These are phyloP conservation scores for Naganishia friedmannii DNA, from an alignment of 768 basidiomycete genomes.

Conservation along the genomic window DNA sequence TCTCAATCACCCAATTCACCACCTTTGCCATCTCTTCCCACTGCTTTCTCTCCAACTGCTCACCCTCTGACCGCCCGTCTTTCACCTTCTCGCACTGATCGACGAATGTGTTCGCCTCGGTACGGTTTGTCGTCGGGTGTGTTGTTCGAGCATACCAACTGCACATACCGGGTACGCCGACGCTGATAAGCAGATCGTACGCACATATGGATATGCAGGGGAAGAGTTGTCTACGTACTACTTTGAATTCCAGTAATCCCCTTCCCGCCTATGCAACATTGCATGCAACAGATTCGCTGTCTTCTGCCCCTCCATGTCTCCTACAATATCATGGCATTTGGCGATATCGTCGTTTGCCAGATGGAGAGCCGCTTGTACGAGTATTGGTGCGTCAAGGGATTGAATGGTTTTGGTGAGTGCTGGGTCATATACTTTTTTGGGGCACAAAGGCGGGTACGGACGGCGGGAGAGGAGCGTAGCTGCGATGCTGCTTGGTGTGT, in stretches of 20 bases:
- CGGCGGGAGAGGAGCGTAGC: slow-evolving; percentile 35
- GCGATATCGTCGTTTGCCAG: slow-evolving; percentile 50
- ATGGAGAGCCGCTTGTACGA: slow-evolving; percentile 39
- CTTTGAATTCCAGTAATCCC: slow-evolving; percentile 51
- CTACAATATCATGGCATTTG: slow-evolving; percentile 43
- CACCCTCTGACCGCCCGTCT: slow-evolving; percentile 28
- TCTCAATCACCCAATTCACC: slow-evolving; percentile 45
- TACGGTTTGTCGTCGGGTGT: slow-evolving; percentile 39
- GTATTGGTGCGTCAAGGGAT: slow-evolving; percentile 1
- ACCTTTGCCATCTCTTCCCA: slow-evolving; percentile 46
- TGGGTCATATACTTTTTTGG: slow-evolving; percentile 40
- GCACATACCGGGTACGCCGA: too few species aligned
- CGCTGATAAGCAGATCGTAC: not conserved
- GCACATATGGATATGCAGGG: not conserved
- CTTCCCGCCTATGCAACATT: slow-evolving; percentile 46
- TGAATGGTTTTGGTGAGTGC: slow-evolving; percentile 35
- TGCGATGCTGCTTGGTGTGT: slow-evolving; percentile 31
- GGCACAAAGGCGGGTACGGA: slow-evolving; percentile 40
- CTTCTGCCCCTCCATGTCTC: slow-evolving; percentile 46
- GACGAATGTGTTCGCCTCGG: slow-evolving; percentile 41
- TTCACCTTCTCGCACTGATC: slow-evolving; percentile 41
- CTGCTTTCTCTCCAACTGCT: slow-evolving; percentile 38
- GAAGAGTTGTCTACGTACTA: slow-evolving; percentile 35
- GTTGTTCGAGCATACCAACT: slow-evolving; percentile 46
- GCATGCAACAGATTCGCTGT: slow-evolving; percentile 49